phyloP scores from a whole-genome alignment of 768 basidiomycete genomes.

The Mycena leptocephala region DNA sequence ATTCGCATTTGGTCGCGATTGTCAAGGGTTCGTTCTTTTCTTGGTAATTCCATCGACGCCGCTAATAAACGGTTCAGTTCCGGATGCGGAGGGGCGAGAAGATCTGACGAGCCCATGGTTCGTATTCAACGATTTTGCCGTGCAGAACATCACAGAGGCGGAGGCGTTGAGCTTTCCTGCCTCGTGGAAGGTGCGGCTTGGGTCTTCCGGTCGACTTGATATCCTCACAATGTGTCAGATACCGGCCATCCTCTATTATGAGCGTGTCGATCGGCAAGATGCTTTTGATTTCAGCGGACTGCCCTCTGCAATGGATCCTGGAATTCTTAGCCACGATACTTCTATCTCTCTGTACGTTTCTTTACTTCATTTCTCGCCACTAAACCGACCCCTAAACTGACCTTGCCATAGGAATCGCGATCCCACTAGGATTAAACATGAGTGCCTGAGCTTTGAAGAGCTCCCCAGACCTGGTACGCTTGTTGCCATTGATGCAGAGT shows the following conservation, averaged over 20 bases:
- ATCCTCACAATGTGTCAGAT: conserved; percentile 62
- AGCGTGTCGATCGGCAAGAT: conserved; percentile 76
- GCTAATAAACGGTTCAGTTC: conserved; percentile 63
- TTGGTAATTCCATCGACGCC: neutral
- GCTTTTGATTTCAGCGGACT: conserved; percentile 77
- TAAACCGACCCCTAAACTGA: too few relatives aligned
- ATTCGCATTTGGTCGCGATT: conserved; percentile 90
- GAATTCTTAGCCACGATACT: conserved; percentile 88
- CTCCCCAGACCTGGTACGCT: conserved; percentile 89
- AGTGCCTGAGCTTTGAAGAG: conserved; percentile 80
- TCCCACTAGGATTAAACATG: conserved; percentile 81
- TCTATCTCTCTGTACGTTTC: conserved; percentile 85
- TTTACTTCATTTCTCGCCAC: neutral
- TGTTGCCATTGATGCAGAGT: conserved; percentile 97
- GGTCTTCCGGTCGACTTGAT: neutral
- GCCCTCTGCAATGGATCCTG: conserved; percentile 77
- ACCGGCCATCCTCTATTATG: conserved; percentile 93
- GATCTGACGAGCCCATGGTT: conserved; percentile 80
- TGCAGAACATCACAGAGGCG: conserved; percentile 86
- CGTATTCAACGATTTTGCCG: conserved; percentile 97
- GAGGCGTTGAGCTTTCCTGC: conserved; percentile 92
- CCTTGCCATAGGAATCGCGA: conserved; percentile 79
- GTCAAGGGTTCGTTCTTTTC: conserved; percentile 74
- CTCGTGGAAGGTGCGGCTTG: conserved; percentile 89
- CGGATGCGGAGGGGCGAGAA: conserved; percentile 69